phyloP scores from a whole-genome alignment of 192 early-diverging fungal species.

The Umbelopsis sp. region DNA sequence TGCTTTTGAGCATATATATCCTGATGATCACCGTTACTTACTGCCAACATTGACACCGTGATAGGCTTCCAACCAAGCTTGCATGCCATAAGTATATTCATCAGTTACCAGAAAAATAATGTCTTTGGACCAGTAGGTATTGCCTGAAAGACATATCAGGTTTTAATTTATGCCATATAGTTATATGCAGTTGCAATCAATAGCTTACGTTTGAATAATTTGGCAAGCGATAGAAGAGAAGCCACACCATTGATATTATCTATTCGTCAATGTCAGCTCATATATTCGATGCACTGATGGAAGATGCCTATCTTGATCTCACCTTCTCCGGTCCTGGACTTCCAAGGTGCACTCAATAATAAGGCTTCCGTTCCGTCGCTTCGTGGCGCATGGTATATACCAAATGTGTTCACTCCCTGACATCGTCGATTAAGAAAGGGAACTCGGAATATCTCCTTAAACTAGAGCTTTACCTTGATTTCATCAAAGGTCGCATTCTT shows the following conservation, averaged over 20 bases:
- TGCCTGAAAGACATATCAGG: constrained; percentile 35
- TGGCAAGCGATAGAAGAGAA: constrained; percentile 51
- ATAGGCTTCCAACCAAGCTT: constrained; percentile 89
- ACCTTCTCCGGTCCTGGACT: constrained; percentile 59
- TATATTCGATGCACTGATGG: constrained; percentile 1
- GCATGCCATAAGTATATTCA: constrained; percentile 70
- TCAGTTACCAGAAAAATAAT: constrained; percentile 88
- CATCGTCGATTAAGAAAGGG: neutral
- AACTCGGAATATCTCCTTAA: neutral
- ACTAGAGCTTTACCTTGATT: neutral
- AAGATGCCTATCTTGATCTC: constrained; percentile 28
- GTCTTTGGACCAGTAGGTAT: constrained; percentile 92
- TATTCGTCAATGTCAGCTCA: neutral
- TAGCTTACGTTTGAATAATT: constrained; percentile 56
- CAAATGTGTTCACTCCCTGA: constrained; percentile 77
- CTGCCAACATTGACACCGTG: constrained; percentile 63
- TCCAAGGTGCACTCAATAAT: constrained; percentile 83
- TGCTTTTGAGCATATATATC: neutral
- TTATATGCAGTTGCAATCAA: neutral
- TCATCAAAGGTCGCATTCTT: constrained; percentile 8
- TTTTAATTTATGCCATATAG: neutral
- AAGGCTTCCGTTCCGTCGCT: constrained; percentile 90
- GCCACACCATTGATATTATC: constrained; percentile 54
- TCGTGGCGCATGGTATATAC: constrained; percentile 77
- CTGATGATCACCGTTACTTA: constrained; percentile 25